Percentiles rank a stretch among this genome's conserved stretches.
Conservation (phyloP, 2,329 filamentous ascomycete species). For the Penicillium sp. region DNA sequence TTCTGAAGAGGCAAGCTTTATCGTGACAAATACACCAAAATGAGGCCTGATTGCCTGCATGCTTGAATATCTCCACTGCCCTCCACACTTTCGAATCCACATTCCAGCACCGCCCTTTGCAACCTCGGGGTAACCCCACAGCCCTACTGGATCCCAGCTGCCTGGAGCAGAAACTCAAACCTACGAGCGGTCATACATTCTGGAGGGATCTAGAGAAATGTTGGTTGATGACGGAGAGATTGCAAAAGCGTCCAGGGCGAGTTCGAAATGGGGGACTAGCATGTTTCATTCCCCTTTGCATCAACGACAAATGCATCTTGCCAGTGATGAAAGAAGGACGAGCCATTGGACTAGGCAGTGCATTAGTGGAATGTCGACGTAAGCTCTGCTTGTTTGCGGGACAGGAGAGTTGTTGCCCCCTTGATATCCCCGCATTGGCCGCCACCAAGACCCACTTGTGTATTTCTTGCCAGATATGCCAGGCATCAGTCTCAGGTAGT, state of each 20-base stretch:
- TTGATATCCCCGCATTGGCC: slow-evolving; percentile 3
- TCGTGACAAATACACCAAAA: neutral
- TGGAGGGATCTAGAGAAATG: neutral
- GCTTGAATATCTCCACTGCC: neutral
- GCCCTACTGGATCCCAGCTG: neutral
- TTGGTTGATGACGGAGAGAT: neutral
- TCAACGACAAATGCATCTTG: neutral
- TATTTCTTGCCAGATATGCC: too few relatives aligned
- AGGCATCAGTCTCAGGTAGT: too few relatives aligned
- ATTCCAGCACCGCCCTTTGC: neutral
- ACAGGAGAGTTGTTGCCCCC: neutral
- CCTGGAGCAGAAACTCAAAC: neutral
- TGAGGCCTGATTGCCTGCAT: neutral
- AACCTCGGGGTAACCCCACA: neutral
- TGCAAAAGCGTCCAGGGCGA: neutral
- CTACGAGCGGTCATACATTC: neutral
- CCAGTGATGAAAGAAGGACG: neutral
- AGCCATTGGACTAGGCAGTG: neutral
- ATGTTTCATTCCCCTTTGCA: neutral
- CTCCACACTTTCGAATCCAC: neutral
- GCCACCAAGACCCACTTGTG: neutral
- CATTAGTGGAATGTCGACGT: neutral
- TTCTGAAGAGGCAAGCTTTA: neutral
- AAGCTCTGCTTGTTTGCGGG: neutral
- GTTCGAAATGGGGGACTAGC: neutral